Percentiles rank a stretch among this genome's conserved stretches.
Evolutionary conservation across 257 asterid genomes (phyloP).

Genomic region (Eucommia ulmoides): DNA sequence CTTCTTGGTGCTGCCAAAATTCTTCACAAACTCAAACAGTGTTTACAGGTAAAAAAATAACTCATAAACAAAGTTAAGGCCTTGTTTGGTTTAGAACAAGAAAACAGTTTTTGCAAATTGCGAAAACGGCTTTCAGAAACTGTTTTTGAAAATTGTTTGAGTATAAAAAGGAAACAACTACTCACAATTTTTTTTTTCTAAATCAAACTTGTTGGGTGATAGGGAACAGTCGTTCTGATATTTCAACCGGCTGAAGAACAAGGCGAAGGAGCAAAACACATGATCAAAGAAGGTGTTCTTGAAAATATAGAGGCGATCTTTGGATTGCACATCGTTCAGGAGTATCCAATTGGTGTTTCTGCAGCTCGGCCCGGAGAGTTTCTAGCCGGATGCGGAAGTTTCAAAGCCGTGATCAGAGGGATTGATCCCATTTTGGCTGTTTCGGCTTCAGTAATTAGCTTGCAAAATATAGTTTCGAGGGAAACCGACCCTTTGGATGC

Average conservation of each 20-base stretch:
- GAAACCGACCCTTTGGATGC: constrained; percentile 50
- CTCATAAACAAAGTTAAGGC: no score
- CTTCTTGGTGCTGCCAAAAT: background rate
- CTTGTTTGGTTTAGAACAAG: no score
- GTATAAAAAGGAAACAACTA: no score
- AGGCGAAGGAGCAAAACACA: background rate
- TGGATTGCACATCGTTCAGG: background rate
- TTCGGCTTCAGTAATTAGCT: constrained; percentile 31
- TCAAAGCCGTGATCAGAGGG: background rate
- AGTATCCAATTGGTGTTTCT: background rate
- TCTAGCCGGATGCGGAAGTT: background rate
- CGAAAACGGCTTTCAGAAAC: no score
- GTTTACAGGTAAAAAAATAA: no score
- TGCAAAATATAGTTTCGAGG: constrained; percentile 42
- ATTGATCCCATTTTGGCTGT: constrained; percentile 43
- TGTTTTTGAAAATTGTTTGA: no score
- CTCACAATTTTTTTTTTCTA: no score
- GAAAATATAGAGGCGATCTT: background rate
- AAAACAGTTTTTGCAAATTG: no score
- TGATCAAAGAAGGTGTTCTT: background rate
- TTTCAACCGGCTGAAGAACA: background rate
- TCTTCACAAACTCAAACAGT: no score
- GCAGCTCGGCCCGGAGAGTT: background rate
- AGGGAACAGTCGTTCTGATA: background rate
- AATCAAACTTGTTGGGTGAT: no score